phyloP scores from a whole-genome alignment of 768 basidiomycete species.

The Mycena epipterygia region DNA sequence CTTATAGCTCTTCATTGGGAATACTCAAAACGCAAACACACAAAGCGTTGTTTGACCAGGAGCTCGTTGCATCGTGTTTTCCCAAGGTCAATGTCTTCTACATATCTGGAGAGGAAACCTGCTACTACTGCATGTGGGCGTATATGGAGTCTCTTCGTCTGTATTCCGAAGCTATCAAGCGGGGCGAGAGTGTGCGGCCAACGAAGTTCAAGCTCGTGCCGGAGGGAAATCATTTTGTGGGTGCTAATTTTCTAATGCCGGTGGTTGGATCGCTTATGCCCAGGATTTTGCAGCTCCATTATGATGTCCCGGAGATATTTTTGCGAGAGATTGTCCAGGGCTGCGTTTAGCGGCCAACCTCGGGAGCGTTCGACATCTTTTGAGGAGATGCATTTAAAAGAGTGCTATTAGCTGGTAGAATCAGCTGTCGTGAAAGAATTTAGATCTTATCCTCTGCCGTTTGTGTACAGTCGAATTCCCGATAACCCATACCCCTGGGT shows the following conservation, averaged over 20 bases:
- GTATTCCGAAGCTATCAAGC: background rate
- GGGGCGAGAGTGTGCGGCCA: background rate
- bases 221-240: background rate
- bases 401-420: too few relatives aligned
- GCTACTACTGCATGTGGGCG: constrained; percentile 24
- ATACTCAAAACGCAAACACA: background rate
- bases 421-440: too few relatives aligned
- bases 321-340: background rate
- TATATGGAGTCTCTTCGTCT: background rate
- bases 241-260: background rate
- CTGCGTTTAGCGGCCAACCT: too few relatives aligned
- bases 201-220: background rate
- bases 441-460: too few relatives aligned
- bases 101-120: background rate
- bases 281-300: background rate
- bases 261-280: background rate
- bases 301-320: background rate
- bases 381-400: too few relatives aligned
- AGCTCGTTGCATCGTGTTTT: background rate
- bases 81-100: constrained; percentile 17
- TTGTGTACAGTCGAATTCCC: too few relatives aligned
- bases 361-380: too few relatives aligned
- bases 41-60: background rate
- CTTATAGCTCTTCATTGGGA: background rate
- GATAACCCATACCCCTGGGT: too few relatives aligned